phyloP scores from a whole-genome alignment of 2,329 filamentous ascomycete species.

The Anthostomella pinea region DNA sequence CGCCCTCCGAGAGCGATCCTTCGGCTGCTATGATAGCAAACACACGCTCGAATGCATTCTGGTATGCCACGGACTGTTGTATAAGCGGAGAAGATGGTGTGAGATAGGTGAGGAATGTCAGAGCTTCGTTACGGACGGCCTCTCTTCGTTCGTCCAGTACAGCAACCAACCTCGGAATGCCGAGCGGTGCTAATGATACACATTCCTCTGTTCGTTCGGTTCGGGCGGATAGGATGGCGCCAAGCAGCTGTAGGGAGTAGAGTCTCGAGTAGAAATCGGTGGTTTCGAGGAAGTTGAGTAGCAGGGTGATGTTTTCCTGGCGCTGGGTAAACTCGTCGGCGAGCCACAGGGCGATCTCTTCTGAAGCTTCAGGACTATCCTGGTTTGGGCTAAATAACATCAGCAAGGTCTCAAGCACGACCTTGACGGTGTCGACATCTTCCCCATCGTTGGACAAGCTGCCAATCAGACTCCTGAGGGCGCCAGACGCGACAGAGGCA shows the following conservation, averaged over 20 bases:
- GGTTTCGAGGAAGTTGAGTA: constrained; percentile 85
- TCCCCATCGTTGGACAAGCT: constrained; percentile 84
- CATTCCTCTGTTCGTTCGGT: constrained; percentile 94
- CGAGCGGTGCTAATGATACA: constrained; percentile 82
- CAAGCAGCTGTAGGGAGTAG: constrained; percentile 85
- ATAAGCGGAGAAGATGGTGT: constrained; percentile 84
- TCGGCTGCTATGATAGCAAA: constrained; percentile 81
- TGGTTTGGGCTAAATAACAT: constrained; percentile 79
- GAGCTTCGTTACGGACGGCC: constrained; percentile 80
- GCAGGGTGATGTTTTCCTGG: constrained; percentile 90
- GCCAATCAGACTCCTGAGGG: constrained; percentile 82
- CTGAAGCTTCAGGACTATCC: constrained; percentile 83
- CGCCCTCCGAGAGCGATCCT: constrained; percentile 77
- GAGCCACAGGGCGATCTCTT: constrained; percentile 93
- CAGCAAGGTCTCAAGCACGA: constrained; percentile 89
- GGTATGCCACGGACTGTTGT: constrained; percentile 93
- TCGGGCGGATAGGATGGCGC: constrained; percentile 78
- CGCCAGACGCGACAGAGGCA: constrained; percentile 90
- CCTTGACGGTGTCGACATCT: constrained; percentile 94
- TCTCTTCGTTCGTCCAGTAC: constrained; percentile 83
- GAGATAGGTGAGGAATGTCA: constrained; percentile 82
- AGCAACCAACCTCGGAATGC: constrained; percentile 80
- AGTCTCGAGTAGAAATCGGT: constrained; percentile 87
- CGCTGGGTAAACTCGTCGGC: constrained; percentile 97
- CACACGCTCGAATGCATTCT: constrained; percentile 85